A percentile compares a stretch with the other conserved stretches of the same genome.
Conservation (phyloP, 2,329 filamentous ascomycete genomes). For the Apiospora pterosperma region DNA sequence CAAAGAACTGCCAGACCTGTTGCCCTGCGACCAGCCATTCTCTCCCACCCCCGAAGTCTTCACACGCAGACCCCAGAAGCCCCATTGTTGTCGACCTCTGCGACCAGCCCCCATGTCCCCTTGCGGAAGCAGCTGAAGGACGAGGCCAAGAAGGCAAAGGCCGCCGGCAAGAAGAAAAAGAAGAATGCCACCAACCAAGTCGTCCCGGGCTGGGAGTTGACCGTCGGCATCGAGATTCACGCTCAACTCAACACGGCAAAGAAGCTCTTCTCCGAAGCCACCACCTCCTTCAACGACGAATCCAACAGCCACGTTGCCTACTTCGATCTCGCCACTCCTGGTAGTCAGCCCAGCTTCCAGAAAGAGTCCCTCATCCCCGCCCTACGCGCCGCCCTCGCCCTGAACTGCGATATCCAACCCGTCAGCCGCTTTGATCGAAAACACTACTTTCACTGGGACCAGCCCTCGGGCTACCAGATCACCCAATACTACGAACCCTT, state of each 20-base stretch:
- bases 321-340: constrained; percentile 88
- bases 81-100: constrained; percentile 17
- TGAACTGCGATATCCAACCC: constrained; percentile 74
- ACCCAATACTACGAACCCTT: constrained; percentile 87
- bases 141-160: constrained; percentile 51
- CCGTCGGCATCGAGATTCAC: constrained; percentile 95
- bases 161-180: constrained; percentile 40
- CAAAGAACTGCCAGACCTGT: background rate
- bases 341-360: constrained; percentile 85
- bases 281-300: constrained; percentile 60
- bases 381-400: constrained; percentile 80
- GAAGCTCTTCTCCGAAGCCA: constrained; percentile 83
- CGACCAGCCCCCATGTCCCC: constrained; percentile 35
- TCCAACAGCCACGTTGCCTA: constrained; percentile 86
- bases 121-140: constrained; percentile 72
- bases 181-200: constrained; percentile 46
- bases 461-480: constrained; percentile 94
- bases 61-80: constrained; percentile 25
- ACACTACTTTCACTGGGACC: constrained; percentile 99
- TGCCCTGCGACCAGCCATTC: background rate
- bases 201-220: constrained; percentile 79
- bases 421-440: constrained; percentile 90
- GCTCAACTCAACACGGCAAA: constrained; percentile 85
- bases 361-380: constrained; percentile 80
- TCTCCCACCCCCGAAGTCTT: constrained; percentile 21